Percentiles rank a stretch among this genome's conserved stretches.
These are phyloP conservation scores for Aspergillus uvarum DNA, from an alignment of 2,329 filamentous ascomycete genomes.

Conservation along the genomic window DNA sequence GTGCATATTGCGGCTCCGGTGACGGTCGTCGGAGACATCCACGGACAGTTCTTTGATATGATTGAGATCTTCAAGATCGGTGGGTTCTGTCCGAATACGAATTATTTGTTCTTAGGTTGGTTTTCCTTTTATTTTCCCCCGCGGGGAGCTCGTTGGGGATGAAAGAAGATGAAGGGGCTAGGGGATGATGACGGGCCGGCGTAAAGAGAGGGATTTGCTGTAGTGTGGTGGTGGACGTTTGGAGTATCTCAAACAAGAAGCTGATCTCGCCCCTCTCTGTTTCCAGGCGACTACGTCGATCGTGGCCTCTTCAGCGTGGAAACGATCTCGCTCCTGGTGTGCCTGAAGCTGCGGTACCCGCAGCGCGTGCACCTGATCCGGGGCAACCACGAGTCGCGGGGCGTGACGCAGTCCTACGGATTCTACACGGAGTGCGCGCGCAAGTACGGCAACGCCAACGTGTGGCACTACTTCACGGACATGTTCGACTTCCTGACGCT, in stretches of 20 bases:
- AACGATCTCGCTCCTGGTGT: slow-evolving; percentile 96
- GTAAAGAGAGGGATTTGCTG: too few species aligned
- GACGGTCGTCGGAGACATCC: slow-evolving; percentile 96
- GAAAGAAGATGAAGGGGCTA: neutral
- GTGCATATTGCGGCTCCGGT: slow-evolving; percentile 94
- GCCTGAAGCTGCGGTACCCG: slow-evolving; percentile 94
- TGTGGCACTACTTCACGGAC: slow-evolving; percentile 99
- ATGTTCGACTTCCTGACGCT: slow-evolving; percentile 99
- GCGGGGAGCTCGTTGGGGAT: neutral
- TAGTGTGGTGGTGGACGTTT: neutral
- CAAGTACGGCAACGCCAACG: slow-evolving; percentile 97
- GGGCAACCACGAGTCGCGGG: slow-evolving; percentile 95
- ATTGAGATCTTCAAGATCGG: slow-evolving; percentile 99
- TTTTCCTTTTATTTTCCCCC: neutral
- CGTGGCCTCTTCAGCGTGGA: slow-evolving; percentile 98
- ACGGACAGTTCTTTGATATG: slow-evolving; percentile 98
- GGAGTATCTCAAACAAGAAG: neutral
- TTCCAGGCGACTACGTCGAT: slow-evolving; percentile 89
- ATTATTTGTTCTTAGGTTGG: slow-evolving; percentile 92
- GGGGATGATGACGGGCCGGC: neutral
- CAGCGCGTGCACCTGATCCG: slow-evolving; percentile 93
- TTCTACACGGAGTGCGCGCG: slow-evolving; percentile 98
- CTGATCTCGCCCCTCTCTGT: neutral
- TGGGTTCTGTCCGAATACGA: slow-evolving; percentile 94
- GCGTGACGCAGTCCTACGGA: slow-evolving; percentile 97